A percentile compares a stretch with the other conserved stretches of the same genome.
Conservation (phyloP, 2,329 filamentous ascomycete species). For the Monosporascus ibericus region DNA sequence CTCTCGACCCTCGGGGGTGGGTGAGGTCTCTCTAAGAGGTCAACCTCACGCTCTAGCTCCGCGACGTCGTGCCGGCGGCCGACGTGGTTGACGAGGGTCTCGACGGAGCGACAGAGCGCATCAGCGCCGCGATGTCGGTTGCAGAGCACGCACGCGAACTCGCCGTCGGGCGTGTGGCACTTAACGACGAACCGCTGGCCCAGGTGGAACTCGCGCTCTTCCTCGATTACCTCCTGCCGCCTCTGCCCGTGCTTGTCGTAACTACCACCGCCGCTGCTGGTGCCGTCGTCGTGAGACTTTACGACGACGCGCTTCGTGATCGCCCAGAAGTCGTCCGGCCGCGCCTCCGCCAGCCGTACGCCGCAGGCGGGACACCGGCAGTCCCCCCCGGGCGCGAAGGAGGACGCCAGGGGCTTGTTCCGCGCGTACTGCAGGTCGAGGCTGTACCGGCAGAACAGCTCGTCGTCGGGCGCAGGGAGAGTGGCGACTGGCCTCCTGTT, state of each 20-base stretch:
- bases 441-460: conserved; percentile 27
- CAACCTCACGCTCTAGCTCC: conserved; percentile 10
- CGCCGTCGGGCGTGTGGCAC: conserved; percentile 27
- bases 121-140: conserved; percentile 19
- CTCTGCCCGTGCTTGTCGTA: no score
- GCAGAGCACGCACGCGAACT: conserved; percentile 29
- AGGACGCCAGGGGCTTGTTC: conserved; percentile 15
- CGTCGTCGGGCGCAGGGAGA: conserved; percentile 1
- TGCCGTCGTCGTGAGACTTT: background rate
- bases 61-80: conserved; percentile 8
- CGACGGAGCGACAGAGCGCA: conserved; percentile 21
- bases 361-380: conserved; percentile 23
- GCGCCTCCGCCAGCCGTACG: conserved; percentile 16
- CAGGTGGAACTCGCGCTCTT: conserved; percentile 24
- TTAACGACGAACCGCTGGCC: conserved; percentile 31
- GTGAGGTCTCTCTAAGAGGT: conserved; percentile 3
- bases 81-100: conserved; percentile 26
- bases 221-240: conserved; percentile 14
- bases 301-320: conserved; percentile 18
- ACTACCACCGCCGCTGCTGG: no score
- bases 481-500: background rate
- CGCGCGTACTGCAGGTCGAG: conserved; percentile 22
- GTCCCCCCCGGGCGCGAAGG: conserved; percentile 13
- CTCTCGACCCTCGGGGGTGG: no score
- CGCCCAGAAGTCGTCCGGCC: conserved; percentile 20